phyloP scores from a whole-genome alignment of 495 filamentous ascomycete genomes.

The Cladorrhinum samala region DNA sequence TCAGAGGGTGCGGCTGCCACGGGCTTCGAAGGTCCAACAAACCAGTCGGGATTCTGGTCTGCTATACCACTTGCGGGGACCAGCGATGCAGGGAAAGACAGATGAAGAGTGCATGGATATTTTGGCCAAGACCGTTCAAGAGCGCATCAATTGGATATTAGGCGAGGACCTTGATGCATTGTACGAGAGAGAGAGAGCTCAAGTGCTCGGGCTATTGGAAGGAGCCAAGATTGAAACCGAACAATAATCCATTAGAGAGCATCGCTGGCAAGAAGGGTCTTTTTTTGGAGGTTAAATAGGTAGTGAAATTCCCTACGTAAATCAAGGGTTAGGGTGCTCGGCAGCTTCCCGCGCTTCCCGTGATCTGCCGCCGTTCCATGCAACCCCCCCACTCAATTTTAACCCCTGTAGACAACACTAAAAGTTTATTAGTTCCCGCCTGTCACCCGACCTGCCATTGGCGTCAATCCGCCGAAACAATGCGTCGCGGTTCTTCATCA shows the following conservation, averaged over 20 bases:
- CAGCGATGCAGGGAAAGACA: conserved; percentile 24
- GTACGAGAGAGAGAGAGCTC: conserved; percentile 17
- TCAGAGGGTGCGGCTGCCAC: conserved; percentile 35
- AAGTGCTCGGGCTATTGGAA: no score
- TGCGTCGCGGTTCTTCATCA: not conserved
- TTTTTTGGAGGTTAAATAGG: no score
- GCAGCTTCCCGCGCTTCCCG: not conserved
- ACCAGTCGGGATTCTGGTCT: conserved; percentile 31
- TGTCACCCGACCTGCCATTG: no score
- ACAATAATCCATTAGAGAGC: no score
- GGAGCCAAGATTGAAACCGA: no score
- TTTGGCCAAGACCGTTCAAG: conserved; percentile 21
- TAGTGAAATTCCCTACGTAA: no score
- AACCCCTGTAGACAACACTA: no score
- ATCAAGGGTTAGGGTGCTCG: not conserved
- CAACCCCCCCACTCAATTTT: not conserved
- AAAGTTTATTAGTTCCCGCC: not conserved
- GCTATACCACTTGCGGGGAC: conserved; percentile 32
- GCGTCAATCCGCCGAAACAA: no score
- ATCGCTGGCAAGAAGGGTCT: no score
- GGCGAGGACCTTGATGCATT: conserved; percentile 28
- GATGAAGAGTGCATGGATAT: conserved; percentile 28
- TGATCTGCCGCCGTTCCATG: not conserved
- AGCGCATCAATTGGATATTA: conserved; percentile 34
- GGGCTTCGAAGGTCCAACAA: conserved; percentile 33